phyloP scores from a whole-genome alignment of 805 yeast species.

The Metschnikowia kunwiensis region DNA sequence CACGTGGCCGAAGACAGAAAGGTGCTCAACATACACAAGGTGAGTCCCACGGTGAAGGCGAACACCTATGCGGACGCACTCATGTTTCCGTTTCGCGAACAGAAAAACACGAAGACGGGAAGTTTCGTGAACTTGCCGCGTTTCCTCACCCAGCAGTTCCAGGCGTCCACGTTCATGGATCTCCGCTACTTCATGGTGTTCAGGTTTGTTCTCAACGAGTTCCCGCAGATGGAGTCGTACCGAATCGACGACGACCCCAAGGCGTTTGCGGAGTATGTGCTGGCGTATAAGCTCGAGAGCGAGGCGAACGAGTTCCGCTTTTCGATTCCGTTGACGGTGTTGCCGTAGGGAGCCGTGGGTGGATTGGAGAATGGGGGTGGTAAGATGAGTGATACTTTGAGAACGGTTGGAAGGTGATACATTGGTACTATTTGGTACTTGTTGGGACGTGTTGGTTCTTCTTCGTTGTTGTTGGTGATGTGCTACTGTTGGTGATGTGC shows the following conservation, averaged over 20 bases:
- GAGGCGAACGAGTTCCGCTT: constrained; percentile 18
- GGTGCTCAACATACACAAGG: constrained; percentile 29
- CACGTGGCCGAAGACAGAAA: constrained; percentile 20
- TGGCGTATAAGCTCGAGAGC: constrained; percentile 13
- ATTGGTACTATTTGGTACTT: too few relatives aligned
- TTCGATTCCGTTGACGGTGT: constrained; percentile 15
- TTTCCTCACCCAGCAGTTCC: constrained; percentile 35
- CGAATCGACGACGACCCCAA: constrained; percentile 11
- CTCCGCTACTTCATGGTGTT: constrained; percentile 36
- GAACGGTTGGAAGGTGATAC: too few relatives aligned
- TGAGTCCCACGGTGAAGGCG: constrained; percentile 31
- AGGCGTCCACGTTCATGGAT: constrained; percentile 34
- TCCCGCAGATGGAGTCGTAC: constrained; percentile 13
- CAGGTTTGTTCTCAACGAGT: constrained; percentile 34
- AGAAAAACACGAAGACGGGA: constrained; percentile 14
- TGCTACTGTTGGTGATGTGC: too few relatives aligned
- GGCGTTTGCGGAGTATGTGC: constrained; percentile 15
- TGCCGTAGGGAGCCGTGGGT: constrained; percentile 8
- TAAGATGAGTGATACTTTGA: too few relatives aligned
- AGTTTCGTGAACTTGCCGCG: constrained; percentile 28
- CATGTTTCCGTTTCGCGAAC: constrained; percentile 14
- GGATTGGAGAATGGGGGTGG: neutral
- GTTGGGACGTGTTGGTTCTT: too few relatives aligned
- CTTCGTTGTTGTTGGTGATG: too few relatives aligned
- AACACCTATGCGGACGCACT: constrained; percentile 33